Percentiles rank a stretch among this genome's conserved stretches.
These are phyloP conservation scores for Fusarium coffeatum DNA, from an alignment of 2,329 filamentous ascomycete species.

Conservation along the genomic window DNA sequence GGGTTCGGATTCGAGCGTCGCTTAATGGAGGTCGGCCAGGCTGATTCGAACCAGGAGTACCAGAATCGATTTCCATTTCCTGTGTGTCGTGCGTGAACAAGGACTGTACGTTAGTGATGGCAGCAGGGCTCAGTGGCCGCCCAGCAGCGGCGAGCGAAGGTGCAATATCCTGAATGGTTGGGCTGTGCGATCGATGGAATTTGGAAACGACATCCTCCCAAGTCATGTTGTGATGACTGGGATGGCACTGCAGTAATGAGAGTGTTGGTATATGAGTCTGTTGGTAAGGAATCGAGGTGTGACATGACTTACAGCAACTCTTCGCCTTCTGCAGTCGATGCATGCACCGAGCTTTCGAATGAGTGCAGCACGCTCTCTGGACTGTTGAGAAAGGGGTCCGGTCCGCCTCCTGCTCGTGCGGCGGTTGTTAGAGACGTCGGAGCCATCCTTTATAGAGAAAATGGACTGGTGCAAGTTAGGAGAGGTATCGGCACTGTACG, in stretches of 20 bases:
- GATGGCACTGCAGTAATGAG: constrained; percentile 62
- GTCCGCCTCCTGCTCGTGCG: constrained; percentile 69
- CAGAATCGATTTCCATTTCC: constrained; percentile 67
- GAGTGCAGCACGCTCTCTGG: constrained; percentile 68
- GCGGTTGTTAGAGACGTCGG: constrained; percentile 64
- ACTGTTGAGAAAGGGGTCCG: constrained; percentile 67
- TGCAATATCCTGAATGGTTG: constrained; percentile 62
- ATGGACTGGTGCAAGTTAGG: constrained; percentile 63
- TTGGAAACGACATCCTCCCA: constrained; percentile 69
- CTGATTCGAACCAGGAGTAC: constrained; percentile 48
- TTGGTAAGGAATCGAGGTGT: neutral
- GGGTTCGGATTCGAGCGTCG: constrained; percentile 66
- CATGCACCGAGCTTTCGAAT: constrained; percentile 71
- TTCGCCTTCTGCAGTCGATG: constrained; percentile 64
- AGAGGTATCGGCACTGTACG: constrained; percentile 66
- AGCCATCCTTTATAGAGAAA: constrained; percentile 67
- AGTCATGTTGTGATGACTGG: constrained; percentile 69
- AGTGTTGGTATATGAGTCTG: constrained; percentile 36
- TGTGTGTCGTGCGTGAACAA: constrained; percentile 60
- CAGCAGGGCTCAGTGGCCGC: constrained; percentile 60
- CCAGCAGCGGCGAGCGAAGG: constrained; percentile 55
- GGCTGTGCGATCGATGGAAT: constrained; percentile 64
- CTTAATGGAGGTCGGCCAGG: constrained; percentile 55
- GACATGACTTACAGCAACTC: constrained; percentile 66
- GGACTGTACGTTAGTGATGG: constrained; percentile 51